Evolutionary conservation across 164 flowering plant species (phyloP).

Genomic region (Stephania cephalantha): DNA sequence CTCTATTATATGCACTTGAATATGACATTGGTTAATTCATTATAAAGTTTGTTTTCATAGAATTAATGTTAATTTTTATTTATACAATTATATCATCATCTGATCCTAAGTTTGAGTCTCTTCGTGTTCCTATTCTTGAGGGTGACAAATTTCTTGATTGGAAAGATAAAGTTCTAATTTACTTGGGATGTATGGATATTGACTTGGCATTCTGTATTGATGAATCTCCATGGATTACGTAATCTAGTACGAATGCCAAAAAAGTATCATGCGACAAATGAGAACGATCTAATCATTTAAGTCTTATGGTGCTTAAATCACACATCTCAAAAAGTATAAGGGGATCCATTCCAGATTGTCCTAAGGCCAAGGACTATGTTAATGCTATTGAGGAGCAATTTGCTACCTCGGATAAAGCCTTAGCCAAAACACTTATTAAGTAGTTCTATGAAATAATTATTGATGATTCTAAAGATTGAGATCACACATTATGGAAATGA

Average conservation of each 20-base stretch:
- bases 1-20: no score
- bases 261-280: not conserved
- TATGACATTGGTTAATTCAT: not conserved
- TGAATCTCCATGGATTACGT: not conserved
- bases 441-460: no score
- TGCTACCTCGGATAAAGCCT: not conserved
- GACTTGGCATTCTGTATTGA: not conserved
- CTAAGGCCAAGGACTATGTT: not conserved
- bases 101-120: not conserved
- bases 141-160: not conserved
- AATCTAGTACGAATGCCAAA: not conserved
- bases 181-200: not conserved
- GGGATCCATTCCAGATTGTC: not conserved
- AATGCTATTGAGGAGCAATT: not conserved
- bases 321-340: not conserved
- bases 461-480: not conserved
- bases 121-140: not conserved
- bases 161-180: not conserved
- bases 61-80: no score
- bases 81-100: not conserved
- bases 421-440: not conserved
- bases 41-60: not conserved
- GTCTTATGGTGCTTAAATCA: not conserved
- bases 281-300: not conserved
- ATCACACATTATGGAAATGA: not conserved